Evolutionary conservation across 23 red algal genomes (phyloP).

Genomic region (Porphyridium purpureum): DNA sequence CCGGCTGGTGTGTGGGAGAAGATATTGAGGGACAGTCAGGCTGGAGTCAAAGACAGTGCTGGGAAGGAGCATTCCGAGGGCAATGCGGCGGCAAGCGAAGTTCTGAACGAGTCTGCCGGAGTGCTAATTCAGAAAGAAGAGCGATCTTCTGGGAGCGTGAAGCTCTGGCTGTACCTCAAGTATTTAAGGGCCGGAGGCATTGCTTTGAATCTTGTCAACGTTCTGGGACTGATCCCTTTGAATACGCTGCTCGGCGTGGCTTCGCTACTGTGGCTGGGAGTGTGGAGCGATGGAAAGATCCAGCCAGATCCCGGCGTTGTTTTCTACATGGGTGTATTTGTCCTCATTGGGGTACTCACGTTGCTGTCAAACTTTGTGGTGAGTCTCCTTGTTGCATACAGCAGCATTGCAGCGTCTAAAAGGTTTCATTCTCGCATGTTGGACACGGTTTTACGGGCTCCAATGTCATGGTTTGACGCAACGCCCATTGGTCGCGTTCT

Average conservation of each 20-base stretch:
- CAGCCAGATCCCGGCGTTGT: constrained; percentile 5
- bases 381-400: constrained; percentile 9
- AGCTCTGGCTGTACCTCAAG: too few species aligned
- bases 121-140: neutral
- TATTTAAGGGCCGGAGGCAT: too few species aligned
- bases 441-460: constrained; percentile 52
- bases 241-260: neutral
- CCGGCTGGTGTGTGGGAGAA: neutral
- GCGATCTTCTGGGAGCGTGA: neutral
- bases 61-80: neutral
- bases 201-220: too few species aligned
- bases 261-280: constrained; percentile 1
- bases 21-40: neutral
- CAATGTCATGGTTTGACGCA: constrained; percentile 62
- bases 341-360: constrained; percentile 3
- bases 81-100: neutral
- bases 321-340: constrained; percentile 7
- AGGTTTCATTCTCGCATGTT: constrained; percentile 48
- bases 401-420: constrained; percentile 13
- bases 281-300: neutral
- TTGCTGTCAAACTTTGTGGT: constrained; percentile 5
- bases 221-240: too few species aligned
- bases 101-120: neutral
- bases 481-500: constrained; percentile 70
- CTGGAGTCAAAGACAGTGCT: neutral